These are phyloP conservation scores for Phytophthora cajani DNA, from an alignment of 352 stramenopile genomes.

Conservation along the genomic window DNA sequence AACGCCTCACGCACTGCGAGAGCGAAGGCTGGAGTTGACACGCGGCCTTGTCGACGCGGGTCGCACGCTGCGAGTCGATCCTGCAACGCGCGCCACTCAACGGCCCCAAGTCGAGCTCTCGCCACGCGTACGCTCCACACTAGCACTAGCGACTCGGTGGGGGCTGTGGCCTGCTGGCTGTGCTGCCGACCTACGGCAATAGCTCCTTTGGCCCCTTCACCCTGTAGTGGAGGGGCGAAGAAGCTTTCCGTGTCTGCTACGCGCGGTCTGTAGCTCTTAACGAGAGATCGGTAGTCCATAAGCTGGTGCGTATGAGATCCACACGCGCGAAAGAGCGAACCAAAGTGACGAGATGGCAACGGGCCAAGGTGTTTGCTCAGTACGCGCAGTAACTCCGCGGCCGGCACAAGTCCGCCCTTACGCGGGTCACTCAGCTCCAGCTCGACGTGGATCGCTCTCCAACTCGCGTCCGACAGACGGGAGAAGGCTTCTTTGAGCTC, in stretches of 20 bases:
- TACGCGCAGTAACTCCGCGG: slow-evolving; percentile 68
- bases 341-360: slow-evolving; percentile 59
- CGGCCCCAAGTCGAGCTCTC: slow-evolving; percentile 45
- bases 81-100: slow-evolving; percentile 58
- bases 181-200: slow-evolving; percentile 42
- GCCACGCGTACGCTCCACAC: slow-evolving; percentile 74
- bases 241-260: slow-evolving; percentile 68
- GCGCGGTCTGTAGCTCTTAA: slow-evolving; percentile 68
- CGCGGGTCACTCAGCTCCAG: slow-evolving; percentile 62
- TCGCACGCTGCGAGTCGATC: slow-evolving; percentile 61
- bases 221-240: slow-evolving; percentile 39
- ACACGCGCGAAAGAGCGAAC: slow-evolving; percentile 66
- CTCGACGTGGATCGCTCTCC: slow-evolving; percentile 73
- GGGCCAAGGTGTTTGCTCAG: slow-evolving; percentile 70
- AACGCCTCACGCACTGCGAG: slow-evolving; percentile 53
- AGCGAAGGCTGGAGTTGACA: slow-evolving; percentile 55
- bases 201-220: slow-evolving; percentile 31
- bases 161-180: slow-evolving; percentile 56
- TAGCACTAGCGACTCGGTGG: slow-evolving; percentile 76
- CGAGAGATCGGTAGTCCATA: slow-evolving; percentile 73
- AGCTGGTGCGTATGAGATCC: slow-evolving; percentile 71
- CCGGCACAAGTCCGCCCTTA: slow-evolving; percentile 66
- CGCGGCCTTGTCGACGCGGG: slow-evolving; percentile 54
- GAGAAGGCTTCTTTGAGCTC: slow-evolving; percentile 82
- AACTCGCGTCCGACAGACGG: slow-evolving; percentile 55